Conservation (phyloP, 805 yeast species). For the Komagataella pseudopastoris region DNA sequence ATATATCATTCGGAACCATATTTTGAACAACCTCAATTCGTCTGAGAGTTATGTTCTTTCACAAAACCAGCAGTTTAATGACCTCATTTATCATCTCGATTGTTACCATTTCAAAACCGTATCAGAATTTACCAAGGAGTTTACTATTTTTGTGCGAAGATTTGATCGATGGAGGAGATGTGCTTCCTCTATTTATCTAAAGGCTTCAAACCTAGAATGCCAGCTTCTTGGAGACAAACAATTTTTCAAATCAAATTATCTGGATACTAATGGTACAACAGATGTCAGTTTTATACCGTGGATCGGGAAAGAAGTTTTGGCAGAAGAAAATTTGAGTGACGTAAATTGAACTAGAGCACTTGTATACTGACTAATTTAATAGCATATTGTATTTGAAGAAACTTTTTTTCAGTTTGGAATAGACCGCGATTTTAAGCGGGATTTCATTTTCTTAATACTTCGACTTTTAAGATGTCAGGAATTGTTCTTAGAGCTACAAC, state of each 20-base stretch:
- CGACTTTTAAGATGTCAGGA: background rate
- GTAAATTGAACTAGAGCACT: background rate
- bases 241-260: background rate
- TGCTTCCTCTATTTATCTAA: background rate
- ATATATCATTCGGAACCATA: slow-evolving; percentile 7
- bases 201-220: background rate
- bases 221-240: background rate
- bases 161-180: background rate
- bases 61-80: background rate
- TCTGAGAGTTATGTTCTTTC: background rate
- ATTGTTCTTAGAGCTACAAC: background rate
- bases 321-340: background rate
- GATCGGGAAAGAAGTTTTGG: background rate
- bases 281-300: background rate
- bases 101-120: background rate
- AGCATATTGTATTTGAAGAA: too few relatives aligned
- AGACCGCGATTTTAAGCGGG: background rate
- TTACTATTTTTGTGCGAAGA: background rate
- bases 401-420: too few relatives aligned
- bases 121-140: background rate
- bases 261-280: background rate
- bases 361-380: too few relatives aligned
- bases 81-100: background rate
- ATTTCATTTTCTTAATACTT: background rate
- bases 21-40: background rate